Evolutionary conservation across 1,284 basidiomycete genomes (phyloP), one percentile per base, ranked within the genome.

Genomic region (Caloboletus inedulis): DNA sequence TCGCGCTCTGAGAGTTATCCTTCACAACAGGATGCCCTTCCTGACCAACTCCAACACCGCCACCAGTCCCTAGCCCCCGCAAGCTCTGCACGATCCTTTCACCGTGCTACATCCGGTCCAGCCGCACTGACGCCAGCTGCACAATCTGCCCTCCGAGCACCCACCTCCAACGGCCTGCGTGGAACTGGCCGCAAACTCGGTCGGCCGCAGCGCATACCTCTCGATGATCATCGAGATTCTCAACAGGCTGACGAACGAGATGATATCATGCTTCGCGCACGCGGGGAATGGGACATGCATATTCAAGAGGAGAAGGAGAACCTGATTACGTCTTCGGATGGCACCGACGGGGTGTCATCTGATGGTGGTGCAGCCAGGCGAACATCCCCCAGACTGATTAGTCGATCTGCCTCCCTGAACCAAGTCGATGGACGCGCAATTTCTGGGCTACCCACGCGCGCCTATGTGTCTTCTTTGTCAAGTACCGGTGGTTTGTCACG

Each of bases 1-100:
- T 79, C 85, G 7, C 79, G 82, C 27, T 85, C 86, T 41, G 85
- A 88, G 63, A 86, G 81, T 60, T 76, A 74, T 60, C 62, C 76
- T 34, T 48, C 39, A 18, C 65, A 65, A 35, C 54, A 58, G 3
- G 50, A 16, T 18, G 31, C 46, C 41, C 59, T 47, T 47, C 56
- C 52, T 21, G 66, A 51, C 51, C 64, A 58, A 54, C 56, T 44
- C 41, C 64, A 52, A 55, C 68, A 51, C 57, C 66, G 46, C 45
- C 64, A 53, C 51, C 66, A 52, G 49, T 52, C 65, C 29, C 5
- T 56, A 21, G 39, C 57, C 13, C 49, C 62, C 29, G 55, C 49
- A 56, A 62, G 31, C 53, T 64, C 60, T 31, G 47, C 72, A 49
- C 78, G 71, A 57, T 79, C 79, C 4, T 82, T 89, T 60, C 78